phyloP scores from a whole-genome alignment of 2,329 filamentous ascomycete genomes.

The Sarocladium strictum region DNA sequence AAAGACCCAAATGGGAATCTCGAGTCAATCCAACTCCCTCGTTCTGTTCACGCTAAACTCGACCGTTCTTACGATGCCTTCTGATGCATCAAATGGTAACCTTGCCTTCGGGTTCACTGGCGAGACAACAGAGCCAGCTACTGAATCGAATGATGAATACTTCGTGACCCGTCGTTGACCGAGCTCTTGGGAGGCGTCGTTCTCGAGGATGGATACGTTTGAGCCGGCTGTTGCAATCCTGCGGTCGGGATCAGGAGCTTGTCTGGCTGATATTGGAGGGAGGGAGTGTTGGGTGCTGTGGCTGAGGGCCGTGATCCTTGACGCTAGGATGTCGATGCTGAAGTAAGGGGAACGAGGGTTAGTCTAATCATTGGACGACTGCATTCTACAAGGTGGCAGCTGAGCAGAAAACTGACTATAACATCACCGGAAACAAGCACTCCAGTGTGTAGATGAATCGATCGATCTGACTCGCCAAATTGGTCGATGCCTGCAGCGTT shows the following conservation, averaged over 20 bases:
- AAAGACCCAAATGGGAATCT: neutral
- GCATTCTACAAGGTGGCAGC: neutral
- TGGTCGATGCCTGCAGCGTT: slow-evolving; percentile 24
- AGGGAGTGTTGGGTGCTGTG: slow-evolving; percentile 3
- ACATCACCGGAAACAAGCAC: slow-evolving; percentile 31
- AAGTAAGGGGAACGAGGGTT: no score
- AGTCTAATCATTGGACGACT: neutral
- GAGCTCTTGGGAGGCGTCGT: neutral
- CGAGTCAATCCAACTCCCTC: neutral
- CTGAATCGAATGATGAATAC: neutral
- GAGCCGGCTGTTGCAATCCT: neutral
- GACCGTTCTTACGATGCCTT: slow-evolving; percentile 3
- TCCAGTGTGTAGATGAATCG: slow-evolving; percentile 32
- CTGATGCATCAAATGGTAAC: slow-evolving; percentile 4
- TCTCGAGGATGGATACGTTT: neutral
- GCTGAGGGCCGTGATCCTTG: slow-evolving; percentile 1
- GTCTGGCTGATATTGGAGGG: neutral
- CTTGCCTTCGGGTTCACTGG: slow-evolving; percentile 2
- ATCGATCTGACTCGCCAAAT: slow-evolving; percentile 27
- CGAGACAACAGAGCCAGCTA: neutral
- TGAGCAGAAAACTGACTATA: slow-evolving; percentile 16
- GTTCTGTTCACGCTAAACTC: slow-evolving; percentile 7
- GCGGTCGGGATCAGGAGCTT: neutral
- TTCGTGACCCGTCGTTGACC: neutral
- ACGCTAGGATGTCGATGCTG: slow-evolving; percentile 8